These are phyloP conservation scores for Domatiomyces catenatus DNA, from an alignment of 2,329 filamentous ascomycete genomes.

Conservation along the genomic window DNA sequence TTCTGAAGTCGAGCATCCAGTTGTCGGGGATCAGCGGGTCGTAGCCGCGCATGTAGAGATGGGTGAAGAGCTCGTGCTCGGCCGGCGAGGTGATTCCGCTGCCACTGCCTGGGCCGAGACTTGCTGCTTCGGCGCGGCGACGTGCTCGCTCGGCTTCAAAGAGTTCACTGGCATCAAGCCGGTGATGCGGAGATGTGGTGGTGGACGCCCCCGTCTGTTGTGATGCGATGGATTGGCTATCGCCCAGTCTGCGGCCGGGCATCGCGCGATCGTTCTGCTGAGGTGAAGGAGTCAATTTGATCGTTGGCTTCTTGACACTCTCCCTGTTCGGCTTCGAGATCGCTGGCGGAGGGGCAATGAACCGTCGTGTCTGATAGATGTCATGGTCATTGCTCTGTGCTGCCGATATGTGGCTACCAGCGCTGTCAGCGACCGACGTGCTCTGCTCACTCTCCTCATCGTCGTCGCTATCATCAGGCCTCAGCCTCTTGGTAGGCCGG, in stretches of 20 bases:
- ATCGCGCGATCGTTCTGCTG: background rate
- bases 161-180: background rate
- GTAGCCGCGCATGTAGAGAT: constrained; percentile 39
- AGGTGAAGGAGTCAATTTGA: background rate
- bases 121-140: constrained; percentile 23
- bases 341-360: background rate
- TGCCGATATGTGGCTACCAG: background rate
- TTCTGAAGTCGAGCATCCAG: constrained; percentile 40
- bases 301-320: background rate
- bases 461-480: background rate
- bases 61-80: constrained; percentile 38
- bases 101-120: constrained; percentile 24
- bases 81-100: constrained; percentile 33
- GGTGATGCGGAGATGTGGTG: constrained; percentile 3
- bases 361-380: background rate
- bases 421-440: background rate
- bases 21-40: constrained; percentile 38
- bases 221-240: background rate
- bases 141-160: constrained; percentile 13
- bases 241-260: background rate
- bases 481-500: background rate
- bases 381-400: background rate
- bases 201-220: constrained; percentile 7
- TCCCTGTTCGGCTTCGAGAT: background rate
- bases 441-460: too few relatives aligned